Percentiles rank a stretch among this genome's conserved stretches.
These are phyloP conservation scores for Macrolepiota albuminosa DNA, from an alignment of 768 basidiomycete genomes.

Conservation along the genomic window DNA sequence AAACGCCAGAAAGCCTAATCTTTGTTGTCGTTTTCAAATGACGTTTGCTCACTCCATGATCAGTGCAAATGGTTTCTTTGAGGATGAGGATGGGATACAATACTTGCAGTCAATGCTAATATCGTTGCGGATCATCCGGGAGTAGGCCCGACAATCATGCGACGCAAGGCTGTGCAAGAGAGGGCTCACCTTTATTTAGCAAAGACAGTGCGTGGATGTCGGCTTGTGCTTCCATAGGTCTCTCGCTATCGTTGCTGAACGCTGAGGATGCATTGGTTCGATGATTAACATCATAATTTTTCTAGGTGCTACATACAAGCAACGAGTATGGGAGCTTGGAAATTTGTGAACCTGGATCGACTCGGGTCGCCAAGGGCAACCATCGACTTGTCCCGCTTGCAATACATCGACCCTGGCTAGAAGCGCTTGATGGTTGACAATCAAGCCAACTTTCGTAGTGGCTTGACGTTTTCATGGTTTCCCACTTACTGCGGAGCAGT, in stretches of 20 bases:
- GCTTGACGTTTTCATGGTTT: not conserved
- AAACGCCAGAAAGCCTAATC: not conserved
- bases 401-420: not conserved
- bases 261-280: not conserved
- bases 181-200: not conserved
- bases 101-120: not conserved
- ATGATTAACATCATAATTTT: not conserved
- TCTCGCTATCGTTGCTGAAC: not conserved
- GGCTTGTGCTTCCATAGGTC: slow-evolving; percentile 4
- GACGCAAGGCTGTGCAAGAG: slow-evolving; percentile 13
- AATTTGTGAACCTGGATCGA: not conserved
- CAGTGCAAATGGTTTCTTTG: not conserved
- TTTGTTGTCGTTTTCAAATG: not conserved
- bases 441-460: not conserved
- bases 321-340: not conserved
- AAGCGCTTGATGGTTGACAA: not conserved
- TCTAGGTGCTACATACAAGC: not conserved
- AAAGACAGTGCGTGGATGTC: slow-evolving; percentile 5
- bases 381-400: not conserved
- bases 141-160: slow-evolving; percentile 3
- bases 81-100: not conserved
- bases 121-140: slow-evolving; percentile 9
- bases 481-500: not conserved
- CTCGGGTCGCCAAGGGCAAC: not conserved
- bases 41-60: not conserved